Conservation (phyloP, 805 yeast genomes). For the Wickerhamomyces tratensis region DNA sequence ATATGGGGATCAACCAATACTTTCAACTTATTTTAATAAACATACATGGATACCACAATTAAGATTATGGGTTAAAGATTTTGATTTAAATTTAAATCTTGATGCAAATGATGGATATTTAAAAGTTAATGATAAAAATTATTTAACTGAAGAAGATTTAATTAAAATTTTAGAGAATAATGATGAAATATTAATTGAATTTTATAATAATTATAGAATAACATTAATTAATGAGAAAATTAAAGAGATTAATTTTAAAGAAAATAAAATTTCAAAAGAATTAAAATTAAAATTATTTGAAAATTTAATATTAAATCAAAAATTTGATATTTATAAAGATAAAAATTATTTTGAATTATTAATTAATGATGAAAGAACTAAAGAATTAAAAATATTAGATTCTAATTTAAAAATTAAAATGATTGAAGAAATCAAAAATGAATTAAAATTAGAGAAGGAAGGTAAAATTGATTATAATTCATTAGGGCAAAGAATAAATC, state of each 20-base stretch:
- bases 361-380: conserved; percentile 3
- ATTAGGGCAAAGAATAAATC: too few relatives aligned
- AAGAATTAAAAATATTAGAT: not conserved
- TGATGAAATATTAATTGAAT: conserved; percentile 23
- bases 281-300: too few relatives aligned
- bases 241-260: conserved; percentile 16
- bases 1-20: conserved; percentile 30
- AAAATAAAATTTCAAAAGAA: conserved; percentile 1
- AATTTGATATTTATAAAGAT: too few relatives aligned
- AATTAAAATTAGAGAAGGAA: too few relatives aligned
- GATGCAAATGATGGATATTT: conserved; percentile 5
- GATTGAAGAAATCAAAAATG: too few relatives aligned
- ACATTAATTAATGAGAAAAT: conserved; percentile 26
- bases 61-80: conserved; percentile 39
- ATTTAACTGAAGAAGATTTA: conserved; percentile 2
- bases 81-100: conserved; percentile 4
- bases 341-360: conserved; percentile 2
- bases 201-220: conserved; percentile 19
- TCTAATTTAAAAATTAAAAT: too few relatives aligned
- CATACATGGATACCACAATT: conserved; percentile 42
- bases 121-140: conserved; percentile 19
- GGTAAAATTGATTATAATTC: too few relatives aligned
- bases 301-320: too few relatives aligned
- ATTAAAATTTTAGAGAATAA: conserved; percentile 2
- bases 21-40: conserved; percentile 24